phyloP scores from a whole-genome alignment of 2,329 filamentous ascomycete genomes.

The Neoscytalidium dimidiatum region DNA sequence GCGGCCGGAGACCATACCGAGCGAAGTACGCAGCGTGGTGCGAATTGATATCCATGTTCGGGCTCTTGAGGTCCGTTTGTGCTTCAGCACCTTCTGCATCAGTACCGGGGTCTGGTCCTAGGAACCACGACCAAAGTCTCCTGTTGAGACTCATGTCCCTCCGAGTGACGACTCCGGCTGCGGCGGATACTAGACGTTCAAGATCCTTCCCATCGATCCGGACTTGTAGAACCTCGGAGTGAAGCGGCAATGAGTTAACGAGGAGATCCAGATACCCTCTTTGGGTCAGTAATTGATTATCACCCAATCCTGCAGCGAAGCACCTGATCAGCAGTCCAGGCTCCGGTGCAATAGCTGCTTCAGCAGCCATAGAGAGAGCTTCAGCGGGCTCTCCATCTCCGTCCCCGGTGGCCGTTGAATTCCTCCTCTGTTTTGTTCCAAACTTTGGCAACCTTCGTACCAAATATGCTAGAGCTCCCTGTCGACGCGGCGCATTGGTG shows the following conservation, averaged over 20 bases:
- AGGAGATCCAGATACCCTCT: constrained; percentile 91
- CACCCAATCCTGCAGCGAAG: constrained; percentile 85
- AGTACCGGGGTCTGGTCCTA: constrained; percentile 69
- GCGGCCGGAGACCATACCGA: constrained; percentile 70
- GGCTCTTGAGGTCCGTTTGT: constrained; percentile 35
- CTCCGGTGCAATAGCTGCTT: constrained; percentile 82
- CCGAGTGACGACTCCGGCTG: constrained; percentile 81
- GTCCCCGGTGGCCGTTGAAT: constrained; percentile 18
- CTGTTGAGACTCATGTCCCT: constrained; percentile 97
- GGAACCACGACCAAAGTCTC: constrained; percentile 92
- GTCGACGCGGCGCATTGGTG: constrained; percentile 80
- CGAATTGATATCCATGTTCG: constrained; percentile 35
- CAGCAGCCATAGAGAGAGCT: constrained; percentile 53
- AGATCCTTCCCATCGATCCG: constrained; percentile 74
- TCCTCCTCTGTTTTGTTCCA: constrained; percentile 23
- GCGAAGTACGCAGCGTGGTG: constrained; percentile 73
- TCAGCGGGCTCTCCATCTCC: background rate
- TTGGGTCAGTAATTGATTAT: constrained; percentile 89
- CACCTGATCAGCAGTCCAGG: constrained; percentile 87
- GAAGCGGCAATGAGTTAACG: constrained; percentile 84
- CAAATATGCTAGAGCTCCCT: constrained; percentile 86
- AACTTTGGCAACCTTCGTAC: constrained; percentile 76
- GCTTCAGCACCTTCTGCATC: constrained; percentile 44
- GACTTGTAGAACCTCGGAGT: constrained; percentile 77
- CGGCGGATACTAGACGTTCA: constrained; percentile 77